A percentile compares a stretch with the other conserved stretches of the same genome.
Conservation (phyloP, 805 yeast species). For the Tetrapisispora fleetii region DNA sequence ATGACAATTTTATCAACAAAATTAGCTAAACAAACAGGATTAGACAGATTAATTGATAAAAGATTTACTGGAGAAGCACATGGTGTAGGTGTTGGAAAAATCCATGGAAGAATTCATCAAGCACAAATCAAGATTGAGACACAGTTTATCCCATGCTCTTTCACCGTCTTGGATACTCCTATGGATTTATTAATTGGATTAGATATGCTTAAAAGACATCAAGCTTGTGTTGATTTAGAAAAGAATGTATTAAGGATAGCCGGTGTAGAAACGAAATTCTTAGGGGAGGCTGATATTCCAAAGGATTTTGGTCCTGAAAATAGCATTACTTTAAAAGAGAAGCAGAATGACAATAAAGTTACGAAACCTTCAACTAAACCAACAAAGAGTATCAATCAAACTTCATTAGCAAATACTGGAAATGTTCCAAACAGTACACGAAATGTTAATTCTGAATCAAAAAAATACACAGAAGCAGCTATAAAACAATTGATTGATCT, state of each 20-base stretch:
- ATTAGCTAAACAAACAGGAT: slow-evolving; percentile 63
- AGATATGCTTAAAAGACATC: slow-evolving; percentile 85
- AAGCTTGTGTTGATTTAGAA: slow-evolving; percentile 67
- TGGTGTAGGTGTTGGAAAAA: slow-evolving; percentile 80
- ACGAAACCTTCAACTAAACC: neutral
- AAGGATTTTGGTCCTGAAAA: slow-evolving; percentile 15
- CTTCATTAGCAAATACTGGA: neutral
- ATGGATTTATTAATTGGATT: slow-evolving; percentile 71
- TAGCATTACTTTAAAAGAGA: neutral
- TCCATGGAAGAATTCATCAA: slow-evolving; percentile 78
- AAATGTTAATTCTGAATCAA: neutral
- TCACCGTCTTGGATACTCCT: slow-evolving; percentile 57
- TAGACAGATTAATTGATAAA: slow-evolving; percentile 65
- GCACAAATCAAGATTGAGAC: slow-evolving; percentile 75
- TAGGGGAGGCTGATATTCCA: slow-evolving; percentile 65
- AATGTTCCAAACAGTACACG: neutral
- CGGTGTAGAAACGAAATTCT: slow-evolving; percentile 60
- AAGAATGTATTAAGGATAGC: slow-evolving; percentile 58
- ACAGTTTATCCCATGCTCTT: slow-evolving; percentile 53
- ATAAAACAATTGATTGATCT: slow-evolving; percentile 45
- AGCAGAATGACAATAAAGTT: neutral
- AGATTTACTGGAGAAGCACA: slow-evolving; percentile 74
- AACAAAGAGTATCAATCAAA: neutral
- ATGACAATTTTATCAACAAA: slow-evolving; percentile 71
- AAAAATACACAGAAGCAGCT: slow-evolving; percentile 27